Base-by-base conservation (phyloP, 176 grass and related monocot genomes). In the Paspalum vaginatum region DNA sequence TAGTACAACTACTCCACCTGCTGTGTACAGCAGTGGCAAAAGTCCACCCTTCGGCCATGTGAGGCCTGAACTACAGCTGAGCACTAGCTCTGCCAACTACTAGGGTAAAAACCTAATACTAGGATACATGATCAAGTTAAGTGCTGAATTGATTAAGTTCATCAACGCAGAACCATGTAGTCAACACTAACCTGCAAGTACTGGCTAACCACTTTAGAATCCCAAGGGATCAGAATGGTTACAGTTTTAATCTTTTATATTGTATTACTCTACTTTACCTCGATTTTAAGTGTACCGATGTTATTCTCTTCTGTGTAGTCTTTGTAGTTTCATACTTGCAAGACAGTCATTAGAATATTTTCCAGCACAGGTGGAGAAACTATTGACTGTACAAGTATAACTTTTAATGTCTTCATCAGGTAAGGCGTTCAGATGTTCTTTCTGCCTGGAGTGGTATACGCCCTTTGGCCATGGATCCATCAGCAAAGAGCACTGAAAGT, bases 371-470 rank as follows among this genome's bases (percentile, higher is more conserved):
- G 59, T 6, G 20, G 38, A 10, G 26, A 21, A 72, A 75, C 11
- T 53, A 57, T 38, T 66, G 24, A 88, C n/a, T 51, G 0, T 44
- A 8, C 49, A 44, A 58, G 21, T 79, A 59, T 61, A 57, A 77
- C 68, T 76, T 48, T 48, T 8, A 64, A 55, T 48, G 10, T 65
- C 8, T 63, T 78, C 22, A 74, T 93, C 59, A 98, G 95, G 95
- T 98, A 72, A 95, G 95, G 72, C 92, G 95, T 63, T 89, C 92
- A 27, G 92, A 98, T 66, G 95, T 98, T 82, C 95, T 93, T 85
- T 98, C 95, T 81, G 90, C 95, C 45, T 98, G 95, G 92, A 98
- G 95, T 80, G 95, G 95, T 72, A 98, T 94, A 67, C 85, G 95
- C 6, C 95, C 95, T 70, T 87, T 98, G 78, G 92, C 95, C 22